Base-by-base conservation (phyloP, 305 asterid species). In the Euphrasia arctica region DNA sequence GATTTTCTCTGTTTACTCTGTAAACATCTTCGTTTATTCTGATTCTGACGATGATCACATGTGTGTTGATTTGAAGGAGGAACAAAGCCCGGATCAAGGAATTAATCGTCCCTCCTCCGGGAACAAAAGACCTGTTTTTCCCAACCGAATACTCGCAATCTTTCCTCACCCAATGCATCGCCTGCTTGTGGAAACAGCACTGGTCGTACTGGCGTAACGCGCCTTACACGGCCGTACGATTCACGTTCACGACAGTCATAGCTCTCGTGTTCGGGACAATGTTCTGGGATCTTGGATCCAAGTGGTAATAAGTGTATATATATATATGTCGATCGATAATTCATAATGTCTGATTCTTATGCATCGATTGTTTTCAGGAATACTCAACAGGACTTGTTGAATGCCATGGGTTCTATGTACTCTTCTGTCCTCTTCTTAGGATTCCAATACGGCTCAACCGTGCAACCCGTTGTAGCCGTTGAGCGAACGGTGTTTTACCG, bases 231-330 rank as follows among this genome's bases (percentile, higher is more conserved):
- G 51, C 51, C 14, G 4, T 47, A 3, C 11, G 51, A 10, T n/a
- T 47, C 12, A 8, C 12, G 14, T 47, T 47, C 15, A 47, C 51
- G 3, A 47, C 51, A 0, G 47, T 67, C 34, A 58, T 59, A 2
- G 72, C 41, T 0, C 41, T 34, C 6, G 6, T 34, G 6, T 34
- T 34, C 6, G 41, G 41, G 41, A 34, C 41, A 5, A 34, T 34
- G 41, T 34, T 34, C 41, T 67, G 71, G 71, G 71, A 47, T 18
- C 58, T 67, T 2, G 71, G 71, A 36, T 67, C 71, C 39, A 67
- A 57, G 58, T 57, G 65, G 71, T 67, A 47, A 22, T 18, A 18
- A 18, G 22, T 12, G 41, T 15, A 9, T 9, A 7, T 7, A n/a
- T n/a, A 8, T 2, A 9, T 45, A 45, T 9, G 10, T 9, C n/a